These are phyloP conservation scores for Aureobasidium uvarum DNA, from an alignment of 2,329 filamentous ascomycete species.

Conservation along the genomic window DNA sequence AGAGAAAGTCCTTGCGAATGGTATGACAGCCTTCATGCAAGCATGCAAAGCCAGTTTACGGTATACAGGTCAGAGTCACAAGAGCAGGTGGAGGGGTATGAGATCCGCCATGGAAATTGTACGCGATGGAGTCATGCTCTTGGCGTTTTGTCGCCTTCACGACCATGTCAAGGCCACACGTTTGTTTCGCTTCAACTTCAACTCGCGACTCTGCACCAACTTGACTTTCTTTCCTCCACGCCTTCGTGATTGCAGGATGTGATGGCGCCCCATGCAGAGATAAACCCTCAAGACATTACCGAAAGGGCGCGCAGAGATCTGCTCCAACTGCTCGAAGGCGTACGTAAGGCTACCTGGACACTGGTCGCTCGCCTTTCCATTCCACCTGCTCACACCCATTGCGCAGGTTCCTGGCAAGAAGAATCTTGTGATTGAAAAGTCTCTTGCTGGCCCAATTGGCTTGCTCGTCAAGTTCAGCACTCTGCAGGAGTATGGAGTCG, in stretches of 20 bases:
- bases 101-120: slow-evolving; percentile 5
- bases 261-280: slow-evolving; percentile 47
- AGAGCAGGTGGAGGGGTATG: slow-evolving; percentile 18
- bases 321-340: slow-evolving; percentile 86
- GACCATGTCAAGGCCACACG: slow-evolving; percentile 3
- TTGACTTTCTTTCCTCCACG: slow-evolving; percentile 12
- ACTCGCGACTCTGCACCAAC: not conserved
- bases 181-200: slow-evolving; percentile 6
- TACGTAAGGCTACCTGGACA: slow-evolving; percentile 59
- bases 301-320: slow-evolving; percentile 85
- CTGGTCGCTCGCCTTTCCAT: not conserved
- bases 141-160: slow-evolving; percentile 13
- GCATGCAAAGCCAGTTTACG: slow-evolving; percentile 16
- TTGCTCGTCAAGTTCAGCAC: slow-evolving; percentile 93
- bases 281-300: slow-evolving; percentile 72
- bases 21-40: slow-evolving; percentile 25
- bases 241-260: slow-evolving; percentile 31
- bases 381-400: slow-evolving; percentile 7
- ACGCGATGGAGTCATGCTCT: slow-evolving; percentile 6
- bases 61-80: slow-evolving; percentile 6
- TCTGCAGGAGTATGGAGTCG: slow-evolving; percentile 94
- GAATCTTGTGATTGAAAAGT: slow-evolving; percentile 90
- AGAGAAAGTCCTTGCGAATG: slow-evolving; percentile 21
- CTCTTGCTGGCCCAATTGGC: slow-evolving; percentile 83
- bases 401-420: slow-evolving; percentile 94